Evolutionary conservation across 257 asterid species (phyloP).

Genomic region (Pogostemon cablin): DNA sequence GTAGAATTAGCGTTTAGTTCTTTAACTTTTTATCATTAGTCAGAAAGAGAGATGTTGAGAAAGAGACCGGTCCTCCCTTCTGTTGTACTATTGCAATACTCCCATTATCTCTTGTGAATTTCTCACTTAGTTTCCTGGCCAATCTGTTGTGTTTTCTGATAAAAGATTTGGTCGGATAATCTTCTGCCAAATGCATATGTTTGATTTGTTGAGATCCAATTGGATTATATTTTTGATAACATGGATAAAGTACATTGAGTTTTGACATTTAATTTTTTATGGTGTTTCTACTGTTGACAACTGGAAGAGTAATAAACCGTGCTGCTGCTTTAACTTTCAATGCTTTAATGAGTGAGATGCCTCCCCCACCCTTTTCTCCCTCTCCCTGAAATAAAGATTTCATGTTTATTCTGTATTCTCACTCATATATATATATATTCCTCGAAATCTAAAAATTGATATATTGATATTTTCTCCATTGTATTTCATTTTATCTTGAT

Average conservation of each 20-base stretch:
- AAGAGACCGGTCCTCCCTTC: neutral
- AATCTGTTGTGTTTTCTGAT: neutral
- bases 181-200: neutral
- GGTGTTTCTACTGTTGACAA: slow-evolving; percentile 9
- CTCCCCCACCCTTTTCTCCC: neutral
- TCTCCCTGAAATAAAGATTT: neutral
- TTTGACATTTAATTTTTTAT: neutral
- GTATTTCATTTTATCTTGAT: slow-evolving; percentile 1
- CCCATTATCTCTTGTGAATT: neutral
- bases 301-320: neutral
- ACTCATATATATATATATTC: neutral
- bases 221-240: neutral
- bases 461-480: neutral
- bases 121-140: slow-evolving; percentile 14
- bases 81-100: neutral
- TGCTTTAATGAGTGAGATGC: neutral
- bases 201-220: slow-evolving; percentile 2
- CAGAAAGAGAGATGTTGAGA: neutral
- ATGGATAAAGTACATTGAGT: neutral
- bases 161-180: neutral
- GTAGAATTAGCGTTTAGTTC: neutral
- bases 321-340: neutral
- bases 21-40: neutral
- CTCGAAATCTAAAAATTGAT: neutral
- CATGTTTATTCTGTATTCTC: neutral